Conservation (phyloP, 139 green algal genomes). For the Eudorina sp. region DNA sequence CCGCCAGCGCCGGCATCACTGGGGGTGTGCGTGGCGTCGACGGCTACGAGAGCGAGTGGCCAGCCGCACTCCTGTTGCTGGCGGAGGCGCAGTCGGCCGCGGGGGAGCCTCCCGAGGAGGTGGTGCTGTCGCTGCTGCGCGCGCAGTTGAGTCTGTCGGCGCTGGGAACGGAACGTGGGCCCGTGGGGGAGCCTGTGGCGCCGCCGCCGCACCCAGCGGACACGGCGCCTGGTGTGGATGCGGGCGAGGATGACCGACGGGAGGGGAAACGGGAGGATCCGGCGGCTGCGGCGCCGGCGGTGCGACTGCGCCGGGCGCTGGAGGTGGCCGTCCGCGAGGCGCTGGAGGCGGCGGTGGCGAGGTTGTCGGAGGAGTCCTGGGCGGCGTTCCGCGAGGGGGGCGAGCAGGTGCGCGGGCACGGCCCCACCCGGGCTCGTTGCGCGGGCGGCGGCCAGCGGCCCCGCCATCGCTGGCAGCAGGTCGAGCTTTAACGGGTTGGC, state of each 20-base stretch:
- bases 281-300: too few species aligned
- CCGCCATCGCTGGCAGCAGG: too few species aligned
- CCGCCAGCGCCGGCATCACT: not conserved
- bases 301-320: not conserved
- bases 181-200: too few species aligned
- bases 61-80: not conserved
- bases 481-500: too few species aligned
- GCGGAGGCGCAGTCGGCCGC: not conserved
- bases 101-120: not conserved
- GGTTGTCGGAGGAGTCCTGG: slow-evolving; percentile 13
- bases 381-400: slow-evolving; percentile 28
- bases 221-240: too few species aligned
- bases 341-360: slow-evolving; percentile 26
- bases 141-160: not conserved
- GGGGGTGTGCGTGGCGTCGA: too few species aligned
- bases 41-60: not conserved
- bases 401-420: too few species aligned
- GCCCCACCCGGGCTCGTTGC: too few species aligned
- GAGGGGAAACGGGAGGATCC: not conserved
- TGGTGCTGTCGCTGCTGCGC: not conserved
- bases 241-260: too few species aligned
- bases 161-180: too few species aligned
- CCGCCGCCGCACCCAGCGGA: too few species aligned
- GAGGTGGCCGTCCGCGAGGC: not conserved
- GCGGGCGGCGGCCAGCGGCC: too few species aligned